A percentile compares a stretch with the other conserved stretches of the same genome.
phyloP scores from a whole-genome alignment of 2,329 filamentous ascomycete species.

The Ophiostoma sp. region DNA sequence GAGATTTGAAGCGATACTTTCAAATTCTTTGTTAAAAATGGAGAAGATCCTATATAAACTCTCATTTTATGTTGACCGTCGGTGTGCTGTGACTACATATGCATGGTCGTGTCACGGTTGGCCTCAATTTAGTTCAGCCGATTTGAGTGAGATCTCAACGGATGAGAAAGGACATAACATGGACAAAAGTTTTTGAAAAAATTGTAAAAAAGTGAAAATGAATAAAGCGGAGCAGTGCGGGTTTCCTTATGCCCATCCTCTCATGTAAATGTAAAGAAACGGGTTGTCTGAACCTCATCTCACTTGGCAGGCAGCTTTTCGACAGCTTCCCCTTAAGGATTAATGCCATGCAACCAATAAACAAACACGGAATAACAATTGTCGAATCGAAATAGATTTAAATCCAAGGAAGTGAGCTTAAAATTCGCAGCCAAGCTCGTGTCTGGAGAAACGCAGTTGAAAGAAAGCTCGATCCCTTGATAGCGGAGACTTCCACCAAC shows the following conservation, averaged over 20 bases:
- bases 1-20: not conserved
- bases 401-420: not conserved
- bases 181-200: not conserved
- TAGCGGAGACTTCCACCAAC: conserved; percentile 6
- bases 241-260: not conserved
- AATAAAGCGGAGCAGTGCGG: not conserved
- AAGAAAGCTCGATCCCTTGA: not conserved
- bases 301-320: not conserved
- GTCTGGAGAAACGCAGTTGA: not conserved
- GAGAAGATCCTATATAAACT: too few species aligned
- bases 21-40: not conserved
- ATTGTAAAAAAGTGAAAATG: not conserved
- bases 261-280: not conserved
- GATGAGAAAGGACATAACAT: not conserved
- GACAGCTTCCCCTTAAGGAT: not conserved
- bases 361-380: not conserved
- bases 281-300: not conserved
- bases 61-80: not conserved
- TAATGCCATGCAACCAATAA: not conserved
- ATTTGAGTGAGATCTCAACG: not conserved
- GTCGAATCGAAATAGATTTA: not conserved
- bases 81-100: not conserved
- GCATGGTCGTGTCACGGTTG: not conserved
- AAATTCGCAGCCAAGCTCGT: not conserved
- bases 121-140: not conserved